Conservation (phyloP, 1,139 yeast genomes). For the Kurtzmaniella natalensis region DNA sequence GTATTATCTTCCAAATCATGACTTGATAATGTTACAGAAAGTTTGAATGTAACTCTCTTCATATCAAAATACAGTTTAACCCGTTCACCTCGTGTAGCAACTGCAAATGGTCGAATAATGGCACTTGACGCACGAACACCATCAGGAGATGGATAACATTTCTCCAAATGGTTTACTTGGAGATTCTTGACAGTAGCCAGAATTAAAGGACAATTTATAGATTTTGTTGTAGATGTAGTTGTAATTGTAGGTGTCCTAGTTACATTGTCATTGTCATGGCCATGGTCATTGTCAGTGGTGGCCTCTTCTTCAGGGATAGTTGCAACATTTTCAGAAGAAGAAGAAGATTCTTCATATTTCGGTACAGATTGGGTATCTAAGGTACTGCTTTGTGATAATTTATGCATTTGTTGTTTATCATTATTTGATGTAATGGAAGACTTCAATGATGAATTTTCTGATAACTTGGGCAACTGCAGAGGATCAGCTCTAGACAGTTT, state of each 20-base stretch:
- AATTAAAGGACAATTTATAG: constrained; percentile 2
- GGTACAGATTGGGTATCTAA: too few relatives aligned
- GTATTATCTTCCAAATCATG: constrained; percentile 10
- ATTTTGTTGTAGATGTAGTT: not conserved
- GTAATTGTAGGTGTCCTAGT: not conserved
- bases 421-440: constrained; percentile 7
- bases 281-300: constrained; percentile 10
- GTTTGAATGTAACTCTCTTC: constrained; percentile 37
- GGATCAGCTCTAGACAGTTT: not conserved
- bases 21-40: constrained; percentile 34
- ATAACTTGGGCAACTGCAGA: too few relatives aligned
- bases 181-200: constrained; percentile 7
- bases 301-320: constrained; percentile 16
- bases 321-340: not conserved
- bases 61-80: constrained; percentile 53
- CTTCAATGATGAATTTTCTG: too few relatives aligned
- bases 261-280: constrained; percentile 6
- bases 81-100: constrained; percentile 54
- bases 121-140: constrained; percentile 73
- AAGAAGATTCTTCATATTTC: not conserved
- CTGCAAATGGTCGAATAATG: constrained; percentile 66
- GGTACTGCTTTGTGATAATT: too few relatives aligned
- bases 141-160: constrained; percentile 43
- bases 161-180: constrained; percentile 18
- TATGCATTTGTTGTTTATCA: too few relatives aligned